Evolutionary conservation across 2,329 filamentous ascomycete genomes (phyloP), one percentile per base, ranked within the genome.

Genomic region (Paecilomyces formosus): DNA sequence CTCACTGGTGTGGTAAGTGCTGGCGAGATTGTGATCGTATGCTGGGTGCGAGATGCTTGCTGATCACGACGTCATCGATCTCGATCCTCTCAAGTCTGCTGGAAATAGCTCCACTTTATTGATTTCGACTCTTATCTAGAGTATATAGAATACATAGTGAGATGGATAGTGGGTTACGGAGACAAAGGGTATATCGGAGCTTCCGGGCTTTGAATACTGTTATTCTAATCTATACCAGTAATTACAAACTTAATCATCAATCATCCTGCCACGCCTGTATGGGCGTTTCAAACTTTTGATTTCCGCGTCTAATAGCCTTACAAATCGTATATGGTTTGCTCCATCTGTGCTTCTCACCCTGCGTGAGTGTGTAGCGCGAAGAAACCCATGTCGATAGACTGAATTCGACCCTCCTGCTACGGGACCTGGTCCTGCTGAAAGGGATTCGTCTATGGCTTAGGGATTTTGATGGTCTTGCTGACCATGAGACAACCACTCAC

Each of bases 401-500:
- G 21, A 52, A 28, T 24, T 28, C 11, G 26, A 24, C 13, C 13
- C 22, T 24, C 8, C 28, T 28, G 21, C 6, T 11, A 11, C 7
- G 50, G 21, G 26, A 28, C 13, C 12, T 21, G 24, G 50, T 22
- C 50, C 50, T 18, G 50, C 11, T 28, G 9, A 52, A 28, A 52
- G 50, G n/a, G 21, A 53, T 39, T 33, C 53, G 26, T 53, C 64
- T 63, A 84, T 56, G 82, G 92, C 84, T 99, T 99, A 15, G 94
- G 94, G 65, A 99, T 92, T 72, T 94, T 90, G 69, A 99, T 85
- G 31, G 87, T 93, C 82, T 93, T 95, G 79, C 91, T 96, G 63
- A 93, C 88, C 94, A 99, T 97, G 70, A 94, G 77, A 71, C 89
- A 95, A 21, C 92, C 94, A 72, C 96, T 91, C n/a, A 92, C 66